A percentile compares a stretch with the other conserved stretches of the same genome.
Conservation (phyloP, 202 grass and related monocot genomes). For the Zoysia matrella region DNA sequence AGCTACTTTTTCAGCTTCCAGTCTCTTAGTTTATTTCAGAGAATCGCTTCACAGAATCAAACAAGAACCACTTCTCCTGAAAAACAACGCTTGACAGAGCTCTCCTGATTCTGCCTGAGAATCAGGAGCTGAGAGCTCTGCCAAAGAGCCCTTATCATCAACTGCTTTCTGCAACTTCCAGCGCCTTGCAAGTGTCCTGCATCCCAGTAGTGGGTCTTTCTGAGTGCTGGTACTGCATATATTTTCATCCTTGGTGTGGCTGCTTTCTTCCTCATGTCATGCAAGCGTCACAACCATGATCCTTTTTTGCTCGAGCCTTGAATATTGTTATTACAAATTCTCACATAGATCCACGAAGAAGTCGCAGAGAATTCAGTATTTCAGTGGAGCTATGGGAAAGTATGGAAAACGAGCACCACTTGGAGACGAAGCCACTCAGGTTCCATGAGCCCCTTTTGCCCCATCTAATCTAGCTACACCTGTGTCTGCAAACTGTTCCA, state of each 20-base stretch:
- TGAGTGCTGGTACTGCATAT: slow-evolving; percentile 30
- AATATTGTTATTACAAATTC: slow-evolving; percentile 41
- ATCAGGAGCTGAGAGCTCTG: too few species aligned
- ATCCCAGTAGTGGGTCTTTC: slow-evolving; percentile 29
- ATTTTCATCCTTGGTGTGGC: slow-evolving; percentile 21
- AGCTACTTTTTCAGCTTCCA: too few species aligned
- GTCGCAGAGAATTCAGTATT: slow-evolving; percentile 37
- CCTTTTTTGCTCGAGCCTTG: slow-evolving; percentile 15
- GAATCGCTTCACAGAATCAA: too few species aligned
- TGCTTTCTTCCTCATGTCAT: slow-evolving; percentile 62
- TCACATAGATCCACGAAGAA: slow-evolving; percentile 31
- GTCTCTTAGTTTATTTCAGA: too few species aligned
- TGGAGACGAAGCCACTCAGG: slow-evolving; percentile 75
- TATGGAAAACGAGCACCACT: slow-evolving; percentile 64
- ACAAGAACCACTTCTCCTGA: too few species aligned
- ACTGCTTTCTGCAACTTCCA: background rate
- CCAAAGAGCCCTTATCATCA: too few species aligned
- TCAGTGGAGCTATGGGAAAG: slow-evolving; percentile 64
- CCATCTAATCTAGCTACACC: slow-evolving; percentile 10
- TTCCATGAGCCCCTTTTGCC: slow-evolving; percentile 27
- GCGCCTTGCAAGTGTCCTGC: slow-evolving; percentile 33
- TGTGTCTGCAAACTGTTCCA: slow-evolving; percentile 21
- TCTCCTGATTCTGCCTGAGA: too few species aligned
- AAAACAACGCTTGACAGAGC: too few species aligned
- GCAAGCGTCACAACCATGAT: slow-evolving; percentile 62